Evolutionary conservation across 768 basidiomycete genomes (phyloP).

Genomic region (Cytidiella melzeri): DNA sequence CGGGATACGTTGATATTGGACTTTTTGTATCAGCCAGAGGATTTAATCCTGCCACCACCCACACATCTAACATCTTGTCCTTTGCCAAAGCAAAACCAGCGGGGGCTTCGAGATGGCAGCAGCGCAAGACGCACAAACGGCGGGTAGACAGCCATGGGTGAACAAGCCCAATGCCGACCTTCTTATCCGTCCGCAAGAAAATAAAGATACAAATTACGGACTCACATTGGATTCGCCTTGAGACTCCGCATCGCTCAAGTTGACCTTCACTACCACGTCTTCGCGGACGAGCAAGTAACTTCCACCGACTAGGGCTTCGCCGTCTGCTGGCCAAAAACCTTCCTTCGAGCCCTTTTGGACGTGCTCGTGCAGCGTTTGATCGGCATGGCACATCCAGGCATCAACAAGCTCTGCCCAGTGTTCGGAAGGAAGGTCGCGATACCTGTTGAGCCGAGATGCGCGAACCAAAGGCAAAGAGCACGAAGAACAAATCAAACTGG

Average conservation of each 20-base stretch:
- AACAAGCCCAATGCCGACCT: conserved; percentile 75
- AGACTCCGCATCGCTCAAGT: conserved; percentile 37
- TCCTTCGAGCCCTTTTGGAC: conserved; percentile 49
- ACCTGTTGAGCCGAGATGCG: conserved; percentile 41
- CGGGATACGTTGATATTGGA: conserved; percentile 69
- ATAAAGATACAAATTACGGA: conserved; percentile 17
- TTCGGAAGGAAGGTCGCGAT: conserved; percentile 88
- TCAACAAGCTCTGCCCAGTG: conserved; percentile 98
- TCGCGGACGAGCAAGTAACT: conserved; percentile 81
- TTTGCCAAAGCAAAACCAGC: conserved; percentile 43
- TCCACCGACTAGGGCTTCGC: conserved; percentile 81
- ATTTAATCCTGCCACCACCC: conserved; percentile 29
- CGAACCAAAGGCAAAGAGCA: conserved; percentile 71
- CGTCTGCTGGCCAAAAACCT: conserved; percentile 74
- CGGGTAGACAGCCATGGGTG: conserved; percentile 53
- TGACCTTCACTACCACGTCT: conserved; percentile 44
- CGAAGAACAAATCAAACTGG: conserved; percentile 68
- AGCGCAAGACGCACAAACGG: conserved; percentile 11
- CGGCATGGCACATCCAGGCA: conserved; percentile 96
- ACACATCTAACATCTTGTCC: conserved; percentile 20
- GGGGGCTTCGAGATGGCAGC: conserved; percentile 42
- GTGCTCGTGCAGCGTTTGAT: conserved; percentile 75
- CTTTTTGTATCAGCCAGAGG: conserved; percentile 90
- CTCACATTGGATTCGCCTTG: conserved; percentile 51
- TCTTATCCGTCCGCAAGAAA: conserved; percentile 72